phyloP scores from a whole-genome alignment of 2,329 filamentous ascomycete species.

The Aspergillus awamori region DNA sequence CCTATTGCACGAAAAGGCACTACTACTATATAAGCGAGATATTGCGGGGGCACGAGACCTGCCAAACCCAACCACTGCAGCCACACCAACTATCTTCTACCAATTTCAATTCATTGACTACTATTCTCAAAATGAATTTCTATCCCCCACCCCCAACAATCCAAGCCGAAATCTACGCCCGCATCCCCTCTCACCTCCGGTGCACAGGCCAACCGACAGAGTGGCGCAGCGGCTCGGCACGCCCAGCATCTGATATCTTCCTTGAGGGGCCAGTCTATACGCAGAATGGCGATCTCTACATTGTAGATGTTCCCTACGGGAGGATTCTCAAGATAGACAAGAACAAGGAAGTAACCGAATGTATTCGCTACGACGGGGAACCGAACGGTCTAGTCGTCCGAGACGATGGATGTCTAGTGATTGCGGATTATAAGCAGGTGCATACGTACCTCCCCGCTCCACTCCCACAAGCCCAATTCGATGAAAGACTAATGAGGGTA shows the following conservation, averaged over 20 bases:
- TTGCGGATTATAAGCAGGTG: too few species aligned
- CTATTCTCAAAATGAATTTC: too few species aligned
- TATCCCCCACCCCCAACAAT: slow-evolving; percentile 5
- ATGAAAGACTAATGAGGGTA: neutral
- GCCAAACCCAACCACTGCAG: too few species aligned
- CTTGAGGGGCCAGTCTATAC: neutral
- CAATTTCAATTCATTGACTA: too few species aligned
- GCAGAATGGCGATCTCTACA: neutral
- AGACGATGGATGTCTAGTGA: too few species aligned
- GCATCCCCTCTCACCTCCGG: neutral
- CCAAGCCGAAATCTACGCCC: neutral
- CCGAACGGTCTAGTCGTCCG: neutral
- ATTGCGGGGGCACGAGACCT: too few species aligned
- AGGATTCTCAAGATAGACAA: neutral
- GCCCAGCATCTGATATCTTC: neutral
- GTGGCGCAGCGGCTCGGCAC: neutral
- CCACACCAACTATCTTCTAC: too few species aligned
- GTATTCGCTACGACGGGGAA: neutral
- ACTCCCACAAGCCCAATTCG: too few species aligned
- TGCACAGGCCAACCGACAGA: too few species aligned
- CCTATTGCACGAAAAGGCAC: too few species aligned
- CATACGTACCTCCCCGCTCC: too few species aligned
- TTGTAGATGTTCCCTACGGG: slow-evolving; percentile 4
- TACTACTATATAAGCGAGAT: too few species aligned
- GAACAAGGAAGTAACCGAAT: neutral